A percentile compares a stretch with the other conserved stretches of the same genome.
phyloP scores from a whole-genome alignment of 768 basidiomycete species.

The Baorangia bicolor region DNA sequence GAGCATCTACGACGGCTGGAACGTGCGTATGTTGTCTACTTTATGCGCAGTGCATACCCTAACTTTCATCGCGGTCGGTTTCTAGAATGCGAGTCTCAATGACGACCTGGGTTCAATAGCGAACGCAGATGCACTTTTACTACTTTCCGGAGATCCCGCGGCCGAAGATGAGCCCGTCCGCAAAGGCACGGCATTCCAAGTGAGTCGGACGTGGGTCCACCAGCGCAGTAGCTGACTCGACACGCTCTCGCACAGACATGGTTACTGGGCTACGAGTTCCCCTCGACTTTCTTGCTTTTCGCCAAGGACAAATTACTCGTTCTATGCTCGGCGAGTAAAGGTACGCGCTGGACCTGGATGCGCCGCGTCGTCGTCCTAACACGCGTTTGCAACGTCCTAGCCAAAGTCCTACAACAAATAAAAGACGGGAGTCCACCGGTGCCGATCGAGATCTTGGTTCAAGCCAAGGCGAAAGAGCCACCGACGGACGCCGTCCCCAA shows the following conservation, averaged over 20 bases:
- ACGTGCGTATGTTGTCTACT: conserved; percentile 38
- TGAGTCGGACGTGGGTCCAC: conserved; percentile 33
- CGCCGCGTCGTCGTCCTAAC: conserved; percentile 8
- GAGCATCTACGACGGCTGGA: conserved; percentile 62
- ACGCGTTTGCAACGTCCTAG: conserved; percentile 41
- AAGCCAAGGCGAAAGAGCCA: conserved; percentile 78
- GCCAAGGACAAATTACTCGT: conserved; percentile 74
- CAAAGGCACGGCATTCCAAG: conserved; percentile 91
- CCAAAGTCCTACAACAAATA: conserved; percentile 83
- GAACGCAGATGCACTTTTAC: conserved; percentile 65
- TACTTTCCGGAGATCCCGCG: conserved; percentile 75
- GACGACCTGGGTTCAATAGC: conserved; percentile 72
- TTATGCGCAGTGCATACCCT: conserved; percentile 12
- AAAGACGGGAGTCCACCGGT: conserved; percentile 53
- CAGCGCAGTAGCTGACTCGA: not conserved
- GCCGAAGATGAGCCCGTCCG: conserved; percentile 88
- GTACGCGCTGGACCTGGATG: conserved; percentile 38
- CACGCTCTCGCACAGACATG: conserved; percentile 63
- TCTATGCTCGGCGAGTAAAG: conserved; percentile 87
- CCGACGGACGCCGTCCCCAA: conserved; percentile 71
- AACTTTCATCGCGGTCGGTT: conserved; percentile 6
- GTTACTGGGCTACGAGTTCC: conserved; percentile 97
- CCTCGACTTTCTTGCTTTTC: conserved; percentile 87
- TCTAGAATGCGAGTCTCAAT: conserved; percentile 61
- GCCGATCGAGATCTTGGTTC: conserved; percentile 72